A percentile compares a stretch with the other conserved stretches of the same genome.
Conservation (phyloP, 2,329 filamentous ascomycete genomes). For the Monilinia laxa region DNA sequence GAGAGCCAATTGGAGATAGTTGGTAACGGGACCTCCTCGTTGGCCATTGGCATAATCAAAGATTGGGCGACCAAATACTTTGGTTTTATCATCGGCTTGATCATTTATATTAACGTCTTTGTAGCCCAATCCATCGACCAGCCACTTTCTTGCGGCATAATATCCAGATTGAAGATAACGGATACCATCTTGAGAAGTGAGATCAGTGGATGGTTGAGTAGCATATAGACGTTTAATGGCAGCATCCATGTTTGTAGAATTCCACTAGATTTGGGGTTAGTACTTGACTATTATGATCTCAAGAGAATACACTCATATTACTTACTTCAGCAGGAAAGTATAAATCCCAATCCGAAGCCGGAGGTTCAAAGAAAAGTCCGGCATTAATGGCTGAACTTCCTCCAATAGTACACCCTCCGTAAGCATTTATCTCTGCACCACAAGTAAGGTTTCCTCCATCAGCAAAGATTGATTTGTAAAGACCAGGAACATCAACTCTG, state of each 20-base stretch:
- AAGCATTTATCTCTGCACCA: conserved; percentile 45
- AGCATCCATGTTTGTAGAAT: conserved; percentile 48
- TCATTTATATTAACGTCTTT: conserved; percentile 50
- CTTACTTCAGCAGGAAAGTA: conserved; percentile 46
- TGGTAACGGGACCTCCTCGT: conserved; percentile 50
- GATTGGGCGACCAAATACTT: conserved; percentile 50
- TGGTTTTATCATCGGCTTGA: conserved; percentile 47
- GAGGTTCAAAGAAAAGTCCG: conserved; percentile 54
- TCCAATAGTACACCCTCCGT: conserved; percentile 52
- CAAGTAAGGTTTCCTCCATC: conserved; percentile 46
- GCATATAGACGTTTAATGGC: conserved; percentile 48
- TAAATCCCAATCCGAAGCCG: conserved; percentile 52
- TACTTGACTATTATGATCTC: neutral
- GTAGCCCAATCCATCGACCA: conserved; percentile 51
- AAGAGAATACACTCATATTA: neutral
- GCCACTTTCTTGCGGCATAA: conserved; percentile 49
- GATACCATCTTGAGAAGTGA: conserved; percentile 47
- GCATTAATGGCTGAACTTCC: conserved; percentile 56
- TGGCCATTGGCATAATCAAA: conserved; percentile 52
- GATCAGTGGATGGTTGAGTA: conserved; percentile 47
- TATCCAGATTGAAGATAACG: conserved; percentile 51
- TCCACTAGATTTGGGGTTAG: conserved; percentile 43
- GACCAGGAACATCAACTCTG: conserved; percentile 53
- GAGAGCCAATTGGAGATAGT: conserved; percentile 51
- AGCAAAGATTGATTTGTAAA: conserved; percentile 51